Base-by-base conservation (phyloP, 139 green algal species). In the Chlorella sorokiniana region DNA sequence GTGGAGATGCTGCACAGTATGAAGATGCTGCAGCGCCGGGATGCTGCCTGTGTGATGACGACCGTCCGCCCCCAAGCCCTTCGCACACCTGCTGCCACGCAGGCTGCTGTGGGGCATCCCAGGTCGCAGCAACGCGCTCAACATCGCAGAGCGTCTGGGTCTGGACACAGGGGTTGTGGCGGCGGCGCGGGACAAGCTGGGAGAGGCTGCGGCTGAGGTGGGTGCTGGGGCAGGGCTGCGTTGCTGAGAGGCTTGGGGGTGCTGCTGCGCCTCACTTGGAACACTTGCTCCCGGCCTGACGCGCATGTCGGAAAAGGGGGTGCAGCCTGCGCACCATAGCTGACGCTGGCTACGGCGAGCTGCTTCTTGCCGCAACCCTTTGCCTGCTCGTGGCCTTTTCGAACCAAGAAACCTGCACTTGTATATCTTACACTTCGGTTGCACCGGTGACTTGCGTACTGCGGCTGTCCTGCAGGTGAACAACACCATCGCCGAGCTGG, bases 31-130 rank as follows among this genome's bases (percentile, higher is more conserved):
- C n/a, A n/a, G n/a, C n/a, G n/a, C n/a, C n/a, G n/a, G n/a, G n/a
- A n/a, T n/a, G n/a, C n/a, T n/a, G n/a, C n/a, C n/a, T n/a, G n/a
- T n/a, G n/a, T n/a, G n/a, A n/a, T n/a, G n/a, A n/a, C n/a, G n/a
- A n/a, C n/a, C n/a, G n/a, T 16, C 48, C 48, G 11, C 14, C 48
- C 16, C 14, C 41, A 33, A 35, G 29, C n/a, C 69, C 8, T 63
- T 22, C 29, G 25, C 6, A 41, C 44, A 8, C 69, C 27, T 35
- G 5, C 41, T 6, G 16, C 65, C n/a, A 5, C 41, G 64, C 67
- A 81, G 88, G 31, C 85, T 98, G 73, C 84, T 97, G 67, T 97
- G 93, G 94, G 95, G 94, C 44, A 87, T 97, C 5, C 94, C 94
- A 3, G 94, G 95, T 35, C 78, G 90, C 40, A 93, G 85, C 81